Evolutionary conservation across 1,284 basidiomycete species (phyloP).

Genomic region (Agroathelia rolfsii): DNA sequence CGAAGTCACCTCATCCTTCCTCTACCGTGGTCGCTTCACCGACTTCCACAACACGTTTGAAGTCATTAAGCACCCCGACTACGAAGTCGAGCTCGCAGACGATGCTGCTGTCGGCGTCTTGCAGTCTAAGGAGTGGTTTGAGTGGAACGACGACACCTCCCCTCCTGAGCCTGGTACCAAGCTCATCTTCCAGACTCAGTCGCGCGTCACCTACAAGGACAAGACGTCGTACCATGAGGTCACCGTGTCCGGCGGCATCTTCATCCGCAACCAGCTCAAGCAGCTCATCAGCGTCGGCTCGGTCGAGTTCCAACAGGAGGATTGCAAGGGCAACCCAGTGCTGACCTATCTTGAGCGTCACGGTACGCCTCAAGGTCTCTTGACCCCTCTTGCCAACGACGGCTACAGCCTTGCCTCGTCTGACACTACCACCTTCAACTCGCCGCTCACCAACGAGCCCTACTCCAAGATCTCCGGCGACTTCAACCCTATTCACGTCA

Average conservation of each 20-base stretch:
- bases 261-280: conserved; percentile 80
- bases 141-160: conserved; percentile 81
- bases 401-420: conserved; percentile 74
- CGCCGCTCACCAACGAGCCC: conserved; percentile 86
- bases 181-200: conserved; percentile 84
- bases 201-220: conserved; percentile 86
- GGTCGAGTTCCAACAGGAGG: conserved; percentile 79
- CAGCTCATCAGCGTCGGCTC: conserved; percentile 81
- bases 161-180: conserved; percentile 74
- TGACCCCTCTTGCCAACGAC: conserved; percentile 72
- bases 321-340: conserved; percentile 89
- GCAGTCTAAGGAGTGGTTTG: conserved; percentile 96
- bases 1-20: conserved; percentile 91
- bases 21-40: conserved; percentile 90
- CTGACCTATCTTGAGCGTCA: conserved; percentile 89
- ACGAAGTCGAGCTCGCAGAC: conserved; percentile 66
- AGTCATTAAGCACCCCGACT: conserved; percentile 81
- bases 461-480: conserved; percentile 96
- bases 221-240: conserved; percentile 80
- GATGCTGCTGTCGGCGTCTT: conserved; percentile 86
- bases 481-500: conserved; percentile 97
- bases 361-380: conserved; percentile 69
- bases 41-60: conserved; percentile 97
- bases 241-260: conserved; percentile 77
- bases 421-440: conserved; percentile 52